Base-by-base conservation (phyloP, 1,284 basidiomycete species). In the Malassezia vespertilionis region DNA sequence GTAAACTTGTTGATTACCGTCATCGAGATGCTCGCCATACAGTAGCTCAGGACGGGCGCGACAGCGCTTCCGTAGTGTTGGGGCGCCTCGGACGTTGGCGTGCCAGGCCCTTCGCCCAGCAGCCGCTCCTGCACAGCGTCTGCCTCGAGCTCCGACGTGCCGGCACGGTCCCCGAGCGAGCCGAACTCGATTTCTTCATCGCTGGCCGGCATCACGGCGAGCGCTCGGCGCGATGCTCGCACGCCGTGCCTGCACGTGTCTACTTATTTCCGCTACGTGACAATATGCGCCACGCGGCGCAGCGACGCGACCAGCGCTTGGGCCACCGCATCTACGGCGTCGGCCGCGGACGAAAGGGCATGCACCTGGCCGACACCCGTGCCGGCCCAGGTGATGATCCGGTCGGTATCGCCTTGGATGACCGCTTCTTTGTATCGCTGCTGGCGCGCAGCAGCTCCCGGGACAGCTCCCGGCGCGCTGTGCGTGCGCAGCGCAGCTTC, bases 1-100 rank as follows among this genome's bases (percentile, higher is more conserved):
- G 96, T 86, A 65, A 83, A 96, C 86, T 97, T 96, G 77, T 96
- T 96, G 53, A 95, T 81, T 37, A 97, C 80, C 0, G 93, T 99
- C 93, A 99, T 99, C 46, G 89, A 76, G 63, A 99, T 95, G 32
- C 86, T 90, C 2, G 91, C 87, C 22, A 83, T 61, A 70, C 93
- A 99, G 73, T 97, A 97, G 65, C 83, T 86, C 50, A 84, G 55
- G 56, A 96, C 84, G 24, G 90, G 82, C 8, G 83, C 76, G 27
- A 82, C 81, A 79, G 71, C 59, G 27, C 31, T 20, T 18, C 42
- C 38, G 14, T 40, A 28, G 26, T 9, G 27, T 26, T 17, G 38
- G 12, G 3, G 39, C 28, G 6, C 20, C 12, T 5, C 8, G 31
- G 8, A 15, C 7, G 28, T 31, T 20, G 24, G 21, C 23, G 41